Percentiles rank a stretch among this genome's conserved stretches.
Evolutionary conservation across 1,284 basidiomycete genomes (phyloP).

Genomic region (Leccinum variabile): DNA sequence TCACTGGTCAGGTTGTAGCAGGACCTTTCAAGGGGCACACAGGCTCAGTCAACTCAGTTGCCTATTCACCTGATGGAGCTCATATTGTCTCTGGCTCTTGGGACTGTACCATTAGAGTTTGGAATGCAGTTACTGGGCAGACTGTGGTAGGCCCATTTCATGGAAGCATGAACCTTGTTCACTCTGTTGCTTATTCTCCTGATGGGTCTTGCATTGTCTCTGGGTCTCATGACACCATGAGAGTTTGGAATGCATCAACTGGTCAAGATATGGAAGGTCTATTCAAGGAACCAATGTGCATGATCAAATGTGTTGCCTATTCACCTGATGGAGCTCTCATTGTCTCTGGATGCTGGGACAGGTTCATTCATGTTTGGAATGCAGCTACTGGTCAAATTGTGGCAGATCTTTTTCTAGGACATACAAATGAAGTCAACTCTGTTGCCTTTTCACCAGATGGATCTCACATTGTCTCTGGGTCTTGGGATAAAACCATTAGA

Average conservation of each 20-base stretch:
- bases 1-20: background rate
- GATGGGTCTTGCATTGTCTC: background rate
- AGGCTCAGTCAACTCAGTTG: background rate
- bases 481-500: background rate
- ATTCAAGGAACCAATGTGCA: background rate
- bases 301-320: background rate
- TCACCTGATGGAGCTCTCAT: background rate
- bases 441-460: background rate
- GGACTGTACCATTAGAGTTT: background rate
- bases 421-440: background rate
- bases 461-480: background rate
- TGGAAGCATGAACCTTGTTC: background rate
- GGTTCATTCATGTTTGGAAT: background rate
- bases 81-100: background rate
- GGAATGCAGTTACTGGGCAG: background rate
- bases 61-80: background rate
- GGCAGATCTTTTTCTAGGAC: background rate
- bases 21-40: background rate
- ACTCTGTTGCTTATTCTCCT: background rate
- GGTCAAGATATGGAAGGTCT: background rate
- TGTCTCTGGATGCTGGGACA: background rate
- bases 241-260: background rate
- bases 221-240: background rate
- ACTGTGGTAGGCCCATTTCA: background rate
- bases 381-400: background rate